phyloP scores from a whole-genome alignment of 305 asterid genomes.

The Andrographis paniculata region DNA sequence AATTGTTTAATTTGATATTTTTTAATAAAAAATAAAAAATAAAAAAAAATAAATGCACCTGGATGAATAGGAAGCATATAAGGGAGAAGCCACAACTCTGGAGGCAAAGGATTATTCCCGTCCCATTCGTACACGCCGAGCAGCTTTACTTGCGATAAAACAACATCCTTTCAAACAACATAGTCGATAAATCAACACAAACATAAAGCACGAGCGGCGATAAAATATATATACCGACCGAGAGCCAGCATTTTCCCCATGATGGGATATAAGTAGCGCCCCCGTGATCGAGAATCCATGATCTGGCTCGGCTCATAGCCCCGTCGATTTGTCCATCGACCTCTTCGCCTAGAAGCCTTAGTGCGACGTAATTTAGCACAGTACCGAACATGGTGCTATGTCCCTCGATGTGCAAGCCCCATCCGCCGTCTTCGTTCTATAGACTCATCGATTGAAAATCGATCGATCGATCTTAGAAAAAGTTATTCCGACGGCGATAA shows the following conservation, averaged over 20 bases:
- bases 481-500: neutral
- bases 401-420: slow-evolving; percentile 29
- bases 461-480: neutral
- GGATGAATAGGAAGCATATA: slow-evolving; percentile 43
- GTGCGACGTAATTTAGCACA: slow-evolving; percentile 16
- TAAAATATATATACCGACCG: neutral
- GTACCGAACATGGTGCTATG: slow-evolving; percentile 26
- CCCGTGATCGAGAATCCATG: slow-evolving; percentile 2
- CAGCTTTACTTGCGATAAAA: slow-evolving; percentile 20
- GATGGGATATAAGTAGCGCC: slow-evolving; percentile 2
- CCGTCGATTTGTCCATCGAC: slow-evolving; percentile 13
- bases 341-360: slow-evolving; percentile 18
- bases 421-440: slow-evolving; percentile 25
- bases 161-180: neutral
- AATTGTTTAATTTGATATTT: too few species aligned
- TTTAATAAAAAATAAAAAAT: too few species aligned
- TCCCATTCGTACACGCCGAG: slow-evolving; percentile 19
- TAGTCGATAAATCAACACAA: too few species aligned
- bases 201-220: too few species aligned
- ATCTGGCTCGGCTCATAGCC: neutral
- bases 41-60: slow-evolving; percentile 20
- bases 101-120: slow-evolving; percentile 51
- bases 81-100: slow-evolving; percentile 55
- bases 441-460: neutral
- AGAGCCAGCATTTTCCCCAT: neutral